Base-by-base conservation (phyloP, 352 stramenopile genomes). In the Pythium periplocum region DNA sequence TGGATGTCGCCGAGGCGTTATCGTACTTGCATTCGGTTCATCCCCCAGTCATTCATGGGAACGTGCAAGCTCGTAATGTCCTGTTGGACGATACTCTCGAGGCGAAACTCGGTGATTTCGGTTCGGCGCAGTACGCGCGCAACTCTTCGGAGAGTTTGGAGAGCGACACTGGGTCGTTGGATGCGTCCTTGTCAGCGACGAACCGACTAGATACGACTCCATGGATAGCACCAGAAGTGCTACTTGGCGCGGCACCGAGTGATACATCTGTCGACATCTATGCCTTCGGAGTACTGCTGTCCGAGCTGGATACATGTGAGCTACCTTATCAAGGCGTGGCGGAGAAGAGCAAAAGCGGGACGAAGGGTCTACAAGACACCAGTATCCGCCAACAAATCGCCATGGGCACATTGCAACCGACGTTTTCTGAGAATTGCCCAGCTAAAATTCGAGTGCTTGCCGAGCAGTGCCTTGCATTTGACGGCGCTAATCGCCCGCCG, bases 1-100 rank as follows among this genome's bases (percentile, higher is more conserved):
- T 77, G 12, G 75, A 77, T 42, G 68, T 85, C 12, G 65, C 69
- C 7, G 71, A 82, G 32, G 71, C 74, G 7, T 53, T 75, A 17
- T 45, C 49, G 31, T 69, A 53, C 38, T 50, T 75, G 10, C 66
- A 75, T 38, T 52, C 59, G 33, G 57, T 71, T 11, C 45, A 62
- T n/a, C 62, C 62, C 4, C 47, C 62, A 6, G 45, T 75, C 34
- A 45, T 75, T 53, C 66, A 75, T 48, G 61, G 66, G 26, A 65
- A 75, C 42, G 48, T 75, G 3, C 65, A 75, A 36, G 59, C 59
- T 30, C 61, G 55, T 31, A 75, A 75, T 44, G 62, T 75, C 30
- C 53, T 75, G 32, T 46, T 75, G 43, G 52, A 59, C 31, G 59
- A 65, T 2, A 48, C 63, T 45, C 61, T 69, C 58, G 55, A 64